Percentiles rank a stretch among this genome's conserved stretches.
phyloP scores from a whole-genome alignment of 306 rosid genomes.

The Cicer arietinum region DNA sequence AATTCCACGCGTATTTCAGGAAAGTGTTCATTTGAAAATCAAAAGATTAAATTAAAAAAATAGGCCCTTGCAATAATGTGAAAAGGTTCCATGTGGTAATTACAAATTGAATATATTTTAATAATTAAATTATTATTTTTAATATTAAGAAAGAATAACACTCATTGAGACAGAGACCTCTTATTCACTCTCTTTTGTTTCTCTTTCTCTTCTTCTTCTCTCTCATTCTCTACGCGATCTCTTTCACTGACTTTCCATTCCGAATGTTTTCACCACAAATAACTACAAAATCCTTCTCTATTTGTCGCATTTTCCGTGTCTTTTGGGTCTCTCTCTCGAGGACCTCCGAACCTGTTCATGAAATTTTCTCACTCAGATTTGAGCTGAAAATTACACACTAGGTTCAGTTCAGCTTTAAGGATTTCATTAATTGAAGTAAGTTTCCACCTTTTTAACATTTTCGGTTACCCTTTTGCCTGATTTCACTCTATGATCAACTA shows the following conservation, averaged over 20 bases:
- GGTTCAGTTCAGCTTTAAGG: slow-evolving; percentile 63
- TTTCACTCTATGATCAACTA: slow-evolving; percentile 50
- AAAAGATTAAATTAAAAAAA: too few species aligned
- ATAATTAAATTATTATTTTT: slow-evolving; percentile 38
- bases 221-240: slow-evolving; percentile 65
- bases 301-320: slow-evolving; percentile 53
- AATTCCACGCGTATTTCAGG: too few species aligned
- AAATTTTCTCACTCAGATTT: slow-evolving; percentile 61
- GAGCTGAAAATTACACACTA: slow-evolving; percentile 44
- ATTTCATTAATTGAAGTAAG: slow-evolving; percentile 59
- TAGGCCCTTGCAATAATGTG: slow-evolving; percentile 32
- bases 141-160: slow-evolving; percentile 46
- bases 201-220: slow-evolving; percentile 20
- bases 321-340: slow-evolving; percentile 42
- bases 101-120: slow-evolving; percentile 38
- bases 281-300: slow-evolving; percentile 53
- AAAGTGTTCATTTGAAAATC: too few species aligned
- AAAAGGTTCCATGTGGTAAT: slow-evolving; percentile 13
- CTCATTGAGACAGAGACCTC: slow-evolving; percentile 49
- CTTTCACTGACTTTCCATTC: slow-evolving; percentile 59
- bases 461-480: slow-evolving; percentile 39
- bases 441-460: slow-evolving; percentile 42
- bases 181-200: slow-evolving; percentile 32
- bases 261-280: slow-evolving; percentile 50
- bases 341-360: slow-evolving; percentile 42